Conservation (phyloP, 1,139 yeast genomes). For the Pichia sp. region DNA sequence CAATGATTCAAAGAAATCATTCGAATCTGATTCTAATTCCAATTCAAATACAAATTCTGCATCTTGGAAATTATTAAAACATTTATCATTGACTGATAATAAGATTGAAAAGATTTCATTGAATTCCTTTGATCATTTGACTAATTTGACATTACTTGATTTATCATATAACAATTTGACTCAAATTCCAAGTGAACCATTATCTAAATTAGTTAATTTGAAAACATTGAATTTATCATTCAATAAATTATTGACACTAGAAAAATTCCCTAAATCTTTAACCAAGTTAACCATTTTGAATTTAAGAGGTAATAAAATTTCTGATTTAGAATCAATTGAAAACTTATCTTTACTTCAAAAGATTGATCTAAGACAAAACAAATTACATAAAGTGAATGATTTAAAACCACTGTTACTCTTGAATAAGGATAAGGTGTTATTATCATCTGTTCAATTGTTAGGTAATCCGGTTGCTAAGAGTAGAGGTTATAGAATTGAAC, state of each 20-base stretch:
- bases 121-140: slow-evolving; percentile 47
- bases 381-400: slow-evolving; percentile 37
- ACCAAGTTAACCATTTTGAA: slow-evolving; percentile 48
- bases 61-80: slow-evolving; percentile 53
- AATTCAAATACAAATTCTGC: background rate
- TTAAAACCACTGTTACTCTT: slow-evolving; percentile 38
- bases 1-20: background rate
- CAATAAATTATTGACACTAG: slow-evolving; percentile 45
- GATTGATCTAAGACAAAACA: slow-evolving; percentile 57
- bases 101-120: slow-evolving; percentile 47
- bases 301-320: slow-evolving; percentile 52
- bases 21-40: background rate
- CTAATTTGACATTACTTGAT: slow-evolving; percentile 54
- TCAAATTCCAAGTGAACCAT: slow-evolving; percentile 48
- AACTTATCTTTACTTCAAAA: slow-evolving; percentile 46
- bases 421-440: slow-evolving; percentile 22
- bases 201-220: slow-evolving; percentile 46
- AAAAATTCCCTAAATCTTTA: slow-evolving; percentile 40
- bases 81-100: slow-evolving; percentile 56
- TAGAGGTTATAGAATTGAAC: slow-evolving; percentile 50
- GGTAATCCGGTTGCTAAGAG: slow-evolving; percentile 42
- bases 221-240: slow-evolving; percentile 57
- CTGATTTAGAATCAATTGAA: slow-evolving; percentile 49
- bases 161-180: slow-evolving; percentile 53
- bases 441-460: slow-evolving; percentile 33